Evolutionary conservation across 768 basidiomycete genomes (phyloP).

Genomic region (Astraeus odoratus): DNA sequence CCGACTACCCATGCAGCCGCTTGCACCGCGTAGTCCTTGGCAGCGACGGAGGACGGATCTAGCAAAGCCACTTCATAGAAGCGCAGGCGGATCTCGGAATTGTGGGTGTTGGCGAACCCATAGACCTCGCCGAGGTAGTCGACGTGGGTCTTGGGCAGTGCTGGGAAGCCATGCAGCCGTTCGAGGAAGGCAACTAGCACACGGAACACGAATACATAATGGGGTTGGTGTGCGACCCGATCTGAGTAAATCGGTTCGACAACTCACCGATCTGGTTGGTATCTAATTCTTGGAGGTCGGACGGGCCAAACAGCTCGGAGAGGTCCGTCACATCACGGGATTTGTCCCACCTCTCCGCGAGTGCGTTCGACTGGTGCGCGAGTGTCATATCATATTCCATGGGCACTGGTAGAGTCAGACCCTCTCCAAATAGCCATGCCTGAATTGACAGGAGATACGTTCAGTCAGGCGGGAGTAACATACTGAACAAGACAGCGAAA

Average conservation of each 20-base stretch:
- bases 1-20: conserved; percentile 69
- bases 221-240: not conserved
- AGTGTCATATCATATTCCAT: conserved; percentile 71
- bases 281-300: conserved; percentile 59
- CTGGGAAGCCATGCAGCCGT: conserved; percentile 53
- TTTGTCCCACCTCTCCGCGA: conserved; percentile 70
- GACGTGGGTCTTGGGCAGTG: conserved; percentile 57
- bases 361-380: conserved; percentile 58
- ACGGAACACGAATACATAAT: not conserved
- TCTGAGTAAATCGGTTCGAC: not conserved
- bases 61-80: conserved; percentile 70
- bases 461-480: not conserved
- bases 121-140: conserved; percentile 49
- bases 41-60: conserved; percentile 40
- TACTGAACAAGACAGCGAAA: not conserved
- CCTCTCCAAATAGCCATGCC: conserved; percentile 83
- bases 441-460: conserved; percentile 15
- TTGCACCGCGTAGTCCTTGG: conserved; percentile 41
- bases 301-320: conserved; percentile 46
- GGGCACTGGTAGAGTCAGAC: conserved; percentile 61
- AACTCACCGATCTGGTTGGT: conserved; percentile 69
- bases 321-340: conserved; percentile 45
- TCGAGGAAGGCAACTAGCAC: conserved; percentile 76
- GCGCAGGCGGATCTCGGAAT: conserved; percentile 71
- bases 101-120: conserved; percentile 43